Percentiles rank a stretch among this genome's conserved stretches.
Conservation (phyloP, 208 protist genomes). For the Trypanosoma brucei region DNA sequence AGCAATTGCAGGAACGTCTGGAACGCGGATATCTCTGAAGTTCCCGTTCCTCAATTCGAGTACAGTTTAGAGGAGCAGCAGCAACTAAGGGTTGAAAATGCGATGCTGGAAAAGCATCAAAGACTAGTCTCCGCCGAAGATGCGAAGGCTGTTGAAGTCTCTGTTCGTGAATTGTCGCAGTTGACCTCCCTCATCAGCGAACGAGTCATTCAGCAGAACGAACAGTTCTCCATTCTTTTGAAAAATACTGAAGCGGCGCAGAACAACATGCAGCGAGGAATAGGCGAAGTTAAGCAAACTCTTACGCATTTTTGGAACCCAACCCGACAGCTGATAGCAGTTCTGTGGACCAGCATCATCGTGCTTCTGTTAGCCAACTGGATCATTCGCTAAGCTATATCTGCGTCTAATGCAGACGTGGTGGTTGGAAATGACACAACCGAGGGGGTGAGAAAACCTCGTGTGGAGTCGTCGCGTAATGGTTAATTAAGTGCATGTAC, state of each 20-base stretch:
- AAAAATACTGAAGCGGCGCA: conserved; percentile 68
- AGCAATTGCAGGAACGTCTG: neutral
- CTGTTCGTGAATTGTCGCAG: conserved; percentile 81
- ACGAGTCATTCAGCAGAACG: conserved; percentile 73
- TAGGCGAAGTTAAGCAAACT: conserved; percentile 52
- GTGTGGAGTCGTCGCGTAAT: too few species aligned
- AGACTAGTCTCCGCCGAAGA: conserved; percentile 49
- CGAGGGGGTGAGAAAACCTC: neutral
- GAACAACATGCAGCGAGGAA: conserved; percentile 52
- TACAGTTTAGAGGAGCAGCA: conserved; percentile 44
- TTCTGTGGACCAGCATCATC: conserved; percentile 64
- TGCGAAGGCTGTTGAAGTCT: conserved; percentile 63
- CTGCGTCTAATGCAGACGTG: neutral
- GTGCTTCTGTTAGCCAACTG: conserved; percentile 57
- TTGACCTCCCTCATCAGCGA: conserved; percentile 84
- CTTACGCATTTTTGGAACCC: conserved; percentile 59
- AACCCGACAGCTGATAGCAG: conserved; percentile 69
- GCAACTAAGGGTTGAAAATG: conserved; percentile 35
- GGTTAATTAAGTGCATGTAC: too few species aligned
- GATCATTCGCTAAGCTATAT: conserved; percentile 22
- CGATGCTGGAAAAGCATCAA: conserved; percentile 48
- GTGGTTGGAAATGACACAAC: neutral
- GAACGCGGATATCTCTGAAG: neutral
- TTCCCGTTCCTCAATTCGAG: conserved; percentile 12
- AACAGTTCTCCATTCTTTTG: conserved; percentile 73